phyloP scores from a whole-genome alignment of 106 monocot species.

The Phalaenopsis equestris region DNA sequence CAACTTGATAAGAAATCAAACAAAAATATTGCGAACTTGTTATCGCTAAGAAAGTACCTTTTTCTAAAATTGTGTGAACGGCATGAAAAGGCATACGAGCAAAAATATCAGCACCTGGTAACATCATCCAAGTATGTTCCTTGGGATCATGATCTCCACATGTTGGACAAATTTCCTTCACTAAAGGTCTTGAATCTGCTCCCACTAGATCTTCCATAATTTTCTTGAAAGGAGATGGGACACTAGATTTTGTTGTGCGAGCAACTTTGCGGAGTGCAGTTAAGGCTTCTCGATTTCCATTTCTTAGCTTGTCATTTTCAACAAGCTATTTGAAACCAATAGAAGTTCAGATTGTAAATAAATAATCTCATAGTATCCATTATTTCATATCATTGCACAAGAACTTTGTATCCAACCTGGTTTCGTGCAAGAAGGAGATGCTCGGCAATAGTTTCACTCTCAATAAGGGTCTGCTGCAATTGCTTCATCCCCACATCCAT shows the following conservation, averaged over 20 bases:
- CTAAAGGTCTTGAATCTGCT: slow-evolving; percentile 30
- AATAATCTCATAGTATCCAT: background rate
- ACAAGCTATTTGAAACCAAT: slow-evolving; percentile 40
- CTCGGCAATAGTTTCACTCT: slow-evolving; percentile 80
- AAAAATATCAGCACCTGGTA: slow-evolving; percentile 89
- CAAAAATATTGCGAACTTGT: background rate
- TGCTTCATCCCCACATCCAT: slow-evolving; percentile 70
- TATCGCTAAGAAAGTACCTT: slow-evolving; percentile 37
- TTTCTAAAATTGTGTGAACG: slow-evolving; percentile 61
- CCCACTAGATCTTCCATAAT: slow-evolving; percentile 75
- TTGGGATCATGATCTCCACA: slow-evolving; percentile 76
- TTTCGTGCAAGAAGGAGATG: slow-evolving; percentile 75
- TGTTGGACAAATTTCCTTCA: slow-evolving; percentile 84
- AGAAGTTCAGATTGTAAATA: background rate
- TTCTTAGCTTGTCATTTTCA: slow-evolving; percentile 79
- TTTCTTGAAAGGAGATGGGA: slow-evolving; percentile 71
- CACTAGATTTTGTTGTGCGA: slow-evolving; percentile 80
- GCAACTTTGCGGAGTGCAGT: slow-evolving; percentile 88
- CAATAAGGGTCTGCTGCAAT: slow-evolving; percentile 49
- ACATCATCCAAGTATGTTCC: slow-evolving; percentile 81
- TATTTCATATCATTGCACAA: background rate
- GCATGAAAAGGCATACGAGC: slow-evolving; percentile 83
- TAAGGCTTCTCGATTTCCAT: slow-evolving; percentile 78
- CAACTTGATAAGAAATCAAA: background rate
- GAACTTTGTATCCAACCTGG: slow-evolving; percentile 32